Percentiles rank a stretch among this genome's conserved stretches.
These are phyloP conservation scores for Elsinoe ampelina DNA, from an alignment of 2,329 filamentous ascomycete species.

Conservation along the genomic window DNA sequence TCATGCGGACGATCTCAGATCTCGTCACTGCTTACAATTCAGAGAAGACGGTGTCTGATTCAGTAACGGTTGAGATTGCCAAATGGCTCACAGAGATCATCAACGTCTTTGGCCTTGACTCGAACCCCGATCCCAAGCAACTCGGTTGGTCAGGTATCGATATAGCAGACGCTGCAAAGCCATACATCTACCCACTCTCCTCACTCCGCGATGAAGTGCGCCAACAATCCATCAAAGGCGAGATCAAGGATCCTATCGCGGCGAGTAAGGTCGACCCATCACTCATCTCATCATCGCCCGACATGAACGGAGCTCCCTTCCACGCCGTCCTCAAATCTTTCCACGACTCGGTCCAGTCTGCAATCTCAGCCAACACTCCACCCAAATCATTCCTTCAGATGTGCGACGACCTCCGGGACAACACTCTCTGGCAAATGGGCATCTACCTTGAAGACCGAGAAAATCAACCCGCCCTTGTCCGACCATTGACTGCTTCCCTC, in stretches of 20 bases:
- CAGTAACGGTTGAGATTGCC: slow-evolving; percentile 48
- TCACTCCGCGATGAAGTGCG: slow-evolving; percentile 50
- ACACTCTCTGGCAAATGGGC: slow-evolving; percentile 68
- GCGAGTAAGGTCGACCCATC: slow-evolving; percentile 20
- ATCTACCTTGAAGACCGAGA: slow-evolving; percentile 82
- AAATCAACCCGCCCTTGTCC: slow-evolving; percentile 60
- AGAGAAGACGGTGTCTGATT: slow-evolving; percentile 37
- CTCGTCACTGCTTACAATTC: slow-evolving; percentile 70
- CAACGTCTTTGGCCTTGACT: slow-evolving; percentile 73
- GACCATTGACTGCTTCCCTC: slow-evolving; percentile 45
- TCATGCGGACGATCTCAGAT: slow-evolving; percentile 68
- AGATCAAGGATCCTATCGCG: slow-evolving; percentile 30
- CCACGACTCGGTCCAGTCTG: slow-evolving; percentile 52
- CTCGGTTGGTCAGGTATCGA: slow-evolving; percentile 60
- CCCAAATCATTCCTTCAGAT: slow-evolving; percentile 66
- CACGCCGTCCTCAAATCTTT: slow-evolving; percentile 41
- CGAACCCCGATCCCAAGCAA: slow-evolving; percentile 35
- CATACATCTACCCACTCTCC: slow-evolving; percentile 52
- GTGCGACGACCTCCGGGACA: slow-evolving; percentile 72
- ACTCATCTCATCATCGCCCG: slow-evolving; percentile 2
- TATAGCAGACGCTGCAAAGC: slow-evolving; percentile 49
- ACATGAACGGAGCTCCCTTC: slow-evolving; percentile 31
- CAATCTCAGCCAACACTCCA: slow-evolving; percentile 40
- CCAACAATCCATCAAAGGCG: slow-evolving; percentile 44
- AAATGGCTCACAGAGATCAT: slow-evolving; percentile 77